Evolutionary conservation across 1,284 basidiomycete genomes (phyloP), one percentile per base, ranked within the genome.

Genomic region (Vanrija humicola): DNA sequence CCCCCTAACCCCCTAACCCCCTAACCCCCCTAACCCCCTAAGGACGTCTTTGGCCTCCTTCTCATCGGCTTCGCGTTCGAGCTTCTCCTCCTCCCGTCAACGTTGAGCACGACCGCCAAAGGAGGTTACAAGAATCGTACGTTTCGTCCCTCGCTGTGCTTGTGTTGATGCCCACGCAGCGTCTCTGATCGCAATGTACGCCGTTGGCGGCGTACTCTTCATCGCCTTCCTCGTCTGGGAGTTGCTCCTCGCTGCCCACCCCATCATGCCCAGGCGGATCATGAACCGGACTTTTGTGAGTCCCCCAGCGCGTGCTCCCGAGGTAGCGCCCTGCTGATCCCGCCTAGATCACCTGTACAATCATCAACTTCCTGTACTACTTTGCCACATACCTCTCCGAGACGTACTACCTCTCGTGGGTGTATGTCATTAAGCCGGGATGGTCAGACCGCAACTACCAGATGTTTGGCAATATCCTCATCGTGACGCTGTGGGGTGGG

Each of bases 181-280:
- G 23, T 69, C 65, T 6, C 66, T 77, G 51, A 74, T 77, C 54
- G 72, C 75, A 48, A 75, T 76, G 73, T 61, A 75, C 39, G 67
- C 70, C 40, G 61, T 68, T 21, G 76, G 75, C 16, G 62, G 59
- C 5, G 47, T 70, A 39, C 50, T 69, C 26, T 58, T 77, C 42
- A 56, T 61, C 49, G 45, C 62, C 19, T 77, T 74, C 55, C 38
- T 61, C n/a, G 39, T 66, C 38, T 77, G 63, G 60, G 76, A 77
- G 51, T 5, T 23, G 21, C 65, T 61, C 46, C 67, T 65, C 34
- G 69, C 77, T 10, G 53, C 59, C 15, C 62, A 74, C 55, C 76
- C 77, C 9, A 64, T 78, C 54, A 69, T 76, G 65, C 74, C 73
- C 12, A 60, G 61, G 21, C 67, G 76, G 34, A 67, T 79, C 49